Evolutionary conservation across 2,329 filamentous ascomycete species (phyloP).

Genomic region (Xylariaceae sp.): DNA sequence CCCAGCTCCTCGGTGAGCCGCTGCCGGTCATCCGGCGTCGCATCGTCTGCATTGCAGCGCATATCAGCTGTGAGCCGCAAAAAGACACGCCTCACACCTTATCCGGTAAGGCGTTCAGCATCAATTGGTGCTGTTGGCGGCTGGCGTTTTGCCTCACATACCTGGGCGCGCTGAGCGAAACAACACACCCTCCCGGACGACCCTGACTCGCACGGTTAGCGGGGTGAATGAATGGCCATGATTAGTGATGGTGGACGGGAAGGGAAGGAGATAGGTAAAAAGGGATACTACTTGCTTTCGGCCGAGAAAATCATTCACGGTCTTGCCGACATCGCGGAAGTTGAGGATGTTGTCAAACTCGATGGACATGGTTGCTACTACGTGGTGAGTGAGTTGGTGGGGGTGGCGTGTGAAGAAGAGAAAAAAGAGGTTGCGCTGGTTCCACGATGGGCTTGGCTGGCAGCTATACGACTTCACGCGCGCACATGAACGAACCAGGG

Average conservation of each 20-base stretch:
- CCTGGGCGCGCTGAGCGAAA: slow-evolving; percentile 63
- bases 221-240: background rate
- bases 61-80: slow-evolving; percentile 1
- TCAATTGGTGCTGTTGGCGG: background rate
- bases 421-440: background rate
- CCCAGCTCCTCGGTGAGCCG: slow-evolving; percentile 54
- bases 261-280: too few relatives aligned
- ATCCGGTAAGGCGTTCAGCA: background rate
- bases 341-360: slow-evolving; percentile 60
- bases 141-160: slow-evolving; percentile 24
- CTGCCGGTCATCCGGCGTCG: slow-evolving; percentile 58
- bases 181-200: slow-evolving; percentile 57
- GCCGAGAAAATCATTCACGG: slow-evolving; percentile 56
- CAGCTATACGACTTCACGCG: background rate
- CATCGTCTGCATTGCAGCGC: slow-evolving; percentile 54
- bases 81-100: background rate
- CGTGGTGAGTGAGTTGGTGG: background rate
- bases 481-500: background rate
- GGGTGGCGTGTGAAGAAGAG: background rate
- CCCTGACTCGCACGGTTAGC: slow-evolving; percentile 28
- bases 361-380: slow-evolving; percentile 19
- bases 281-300: slow-evolving; percentile 41
- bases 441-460: background rate
- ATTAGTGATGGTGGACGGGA: too few relatives aligned
- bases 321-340: slow-evolving; percentile 69